phyloP scores from a whole-genome alignment of 2,329 filamentous ascomycete species.

The Colletotrichum phormii region DNA sequence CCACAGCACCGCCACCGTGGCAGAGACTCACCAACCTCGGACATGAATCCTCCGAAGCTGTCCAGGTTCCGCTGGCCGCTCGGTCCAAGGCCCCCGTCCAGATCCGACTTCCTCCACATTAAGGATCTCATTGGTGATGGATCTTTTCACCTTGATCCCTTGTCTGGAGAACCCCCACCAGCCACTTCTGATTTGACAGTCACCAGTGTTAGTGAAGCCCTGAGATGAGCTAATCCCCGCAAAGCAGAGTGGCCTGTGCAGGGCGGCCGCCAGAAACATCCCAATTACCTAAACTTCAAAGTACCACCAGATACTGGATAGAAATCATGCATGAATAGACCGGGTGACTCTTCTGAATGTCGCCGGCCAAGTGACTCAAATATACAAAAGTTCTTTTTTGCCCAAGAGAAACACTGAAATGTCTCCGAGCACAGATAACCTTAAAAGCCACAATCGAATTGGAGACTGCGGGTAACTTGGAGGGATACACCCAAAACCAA shows the following conservation, averaged over 20 bases:
- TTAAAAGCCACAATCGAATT: neutral
- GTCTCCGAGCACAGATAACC: neutral
- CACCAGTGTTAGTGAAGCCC: too few species aligned
- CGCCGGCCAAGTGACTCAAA: neutral
- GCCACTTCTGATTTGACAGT: neutral
- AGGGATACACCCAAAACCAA: neutral
- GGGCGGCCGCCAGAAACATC: neutral
- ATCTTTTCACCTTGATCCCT: neutral
- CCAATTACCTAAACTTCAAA: neutral
- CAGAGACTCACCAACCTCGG: conserved; percentile 20
- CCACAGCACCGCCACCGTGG: too few species aligned
- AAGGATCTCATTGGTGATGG: neutral
- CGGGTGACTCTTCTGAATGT: neutral
- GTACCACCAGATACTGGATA: neutral
- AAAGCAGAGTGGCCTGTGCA: neutral
- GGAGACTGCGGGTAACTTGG: neutral
- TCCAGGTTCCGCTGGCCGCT: neutral
- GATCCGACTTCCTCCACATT: neutral
- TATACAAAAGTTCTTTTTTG: neutral
- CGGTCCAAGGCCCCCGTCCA: neutral
- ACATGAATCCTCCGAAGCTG: conserved; percentile 21
- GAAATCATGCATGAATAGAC: neutral
- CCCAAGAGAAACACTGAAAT: neutral
- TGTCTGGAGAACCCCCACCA: neutral
- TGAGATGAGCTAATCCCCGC: neutral